Base-by-base conservation (phyloP, 1,284 basidiomycete species). In the Tylopilus orsonianus region DNA sequence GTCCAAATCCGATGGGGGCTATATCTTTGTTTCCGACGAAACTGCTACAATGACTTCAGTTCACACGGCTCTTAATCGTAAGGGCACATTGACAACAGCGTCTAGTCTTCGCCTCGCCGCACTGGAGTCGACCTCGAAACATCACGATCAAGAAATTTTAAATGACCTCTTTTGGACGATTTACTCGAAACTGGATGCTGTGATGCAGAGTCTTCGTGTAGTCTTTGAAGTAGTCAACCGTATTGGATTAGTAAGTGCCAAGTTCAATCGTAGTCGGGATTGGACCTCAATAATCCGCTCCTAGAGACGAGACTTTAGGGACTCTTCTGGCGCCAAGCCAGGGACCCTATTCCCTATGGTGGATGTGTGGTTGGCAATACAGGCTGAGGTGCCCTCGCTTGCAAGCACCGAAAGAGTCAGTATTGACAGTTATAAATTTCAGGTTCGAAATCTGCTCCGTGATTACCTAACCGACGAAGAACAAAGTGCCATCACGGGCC, bases 131-230 rank as follows among this genome's bases (percentile, higher is more conserved):
- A 82, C 82, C 24, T 79, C 80, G 7, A 90, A 88, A 57, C 78
- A 84, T 41, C 71, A 79, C 30, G 87, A 97, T 65, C 86, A 92
- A 53, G 90, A 95, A 59, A 83, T 89, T n/a, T 68, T 98, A 44
- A 80, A 78, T 52, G 97, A 99, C 69, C 76, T 99, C 30, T 98
- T 99, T 69, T 99, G 96, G 95, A 98, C 97, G 4, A 68, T 97
- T 14, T 99, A 93, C 66, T 97, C 94, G 5, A 99, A 99, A 69
- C 69, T 99, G 44, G 88, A 95, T 60, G 97, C 97, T 18, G 90
- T 98, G n/a, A 79, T 91, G 29, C 95, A 99, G 67, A 92, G 94
- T 8, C 77, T 98, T 56, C 77, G 95, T 40, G 89, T 97, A 2
- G 80, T 97, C 1, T 94, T 90, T 61, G 97, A 99, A 67, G 90